Evolutionary conservation across 2,329 filamentous ascomycete species (phyloP), one percentile per base, ranked within the genome.

Genomic region (Calonectria crousiana): DNA sequence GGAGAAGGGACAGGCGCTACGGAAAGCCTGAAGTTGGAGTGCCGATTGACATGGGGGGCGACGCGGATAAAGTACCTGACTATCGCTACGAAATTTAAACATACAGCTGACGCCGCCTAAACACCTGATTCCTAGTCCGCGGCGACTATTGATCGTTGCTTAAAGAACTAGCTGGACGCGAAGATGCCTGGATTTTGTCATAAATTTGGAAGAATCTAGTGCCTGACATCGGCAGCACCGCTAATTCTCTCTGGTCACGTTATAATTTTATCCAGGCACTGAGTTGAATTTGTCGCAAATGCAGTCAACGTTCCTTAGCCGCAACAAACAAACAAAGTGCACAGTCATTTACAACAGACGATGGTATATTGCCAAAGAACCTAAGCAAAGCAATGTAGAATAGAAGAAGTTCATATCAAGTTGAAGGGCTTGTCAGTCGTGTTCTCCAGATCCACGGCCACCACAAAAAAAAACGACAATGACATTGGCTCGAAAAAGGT

Each of bases 11-110:
- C 47, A 67, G 75, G 16, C 69, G 49, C 2, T 73, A 73, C 18
- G 75, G 75, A 47, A 75, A 73, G 60, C 75, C 70, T 3, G 75
- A 75, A 30, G 60, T 49, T 52, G 69, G 73, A 18, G 60, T 71
- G 13, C 64, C 75, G 9, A 60, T 75, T 6, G 75, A 76, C 36
- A 76, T 76, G 75, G 75, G 75, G 3, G 75, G 75, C 20, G 75
- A 76, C 66, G 69, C 73, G 20, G 75, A 75, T 49, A 68, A 75
- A 34, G 75, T 62, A 5, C 69, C 62, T 2, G 75, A 76, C 32
- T 75, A 75, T 44, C 73, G 75, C 1, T 75, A 76, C 34, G 75
- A 75, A 6, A 76, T 76, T 28, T 73, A 49, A 72, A 10, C 13
- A 13, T 3, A 13, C 5, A 23, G 8, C n/a, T 47, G 44, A 47